Base-by-base conservation (phyloP, 2,329 filamentous ascomycete species). In the Claviceps cyperi region DNA sequence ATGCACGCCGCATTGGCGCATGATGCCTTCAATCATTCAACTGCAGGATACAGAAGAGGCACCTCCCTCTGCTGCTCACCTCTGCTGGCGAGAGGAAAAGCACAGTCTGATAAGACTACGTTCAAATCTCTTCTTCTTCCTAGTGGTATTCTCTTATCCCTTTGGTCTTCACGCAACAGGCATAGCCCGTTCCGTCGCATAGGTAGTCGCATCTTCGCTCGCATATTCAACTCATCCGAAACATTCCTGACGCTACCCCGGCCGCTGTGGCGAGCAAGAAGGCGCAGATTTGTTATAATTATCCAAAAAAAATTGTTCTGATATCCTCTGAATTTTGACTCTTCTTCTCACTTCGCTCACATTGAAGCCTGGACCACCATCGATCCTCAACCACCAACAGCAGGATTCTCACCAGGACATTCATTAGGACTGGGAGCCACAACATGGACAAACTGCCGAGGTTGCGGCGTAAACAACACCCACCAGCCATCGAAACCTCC, bases 381-480 rank as follows among this genome's bases (percentile, higher is more conserved):
- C 19, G 1, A 22, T 21, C 13, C 13, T 22, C 40, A 21, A 39
- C 39, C 17, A 40, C 8, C 17, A 8, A 13, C 21, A 21, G 9
- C 39, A 41, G 11, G 3, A 7, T 14, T 22, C 19, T 21, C 2
- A 22, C 15, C 40, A 22, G 14, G 13, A 24, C n/a, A 3, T 32
- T 32, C 9, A 28, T 22, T 15, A 7, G 17, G 15, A 22, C 21
- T 2, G 6, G 19, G 9, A 43, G 21, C 46, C 21, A 17, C 21
- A 49, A 8, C 53, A 71, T 71, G 68, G 68, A 71, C 55, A 68
- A 64, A 56, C 62, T 71, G 50, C 63, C 68, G 47, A 65, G 67
- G 55, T 64, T 71, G 48, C 66, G 68, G 49, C 68, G 69, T 52
- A 70, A 69, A 58, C 67, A 66, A 41, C 71, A 69, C 61, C 66